A percentile compares a stretch with the other conserved stretches of the same genome.
These are phyloP conservation scores for Pestalotiopsis sp. DNA, from an alignment of 2,329 filamentous ascomycete species.

Conservation along the genomic window DNA sequence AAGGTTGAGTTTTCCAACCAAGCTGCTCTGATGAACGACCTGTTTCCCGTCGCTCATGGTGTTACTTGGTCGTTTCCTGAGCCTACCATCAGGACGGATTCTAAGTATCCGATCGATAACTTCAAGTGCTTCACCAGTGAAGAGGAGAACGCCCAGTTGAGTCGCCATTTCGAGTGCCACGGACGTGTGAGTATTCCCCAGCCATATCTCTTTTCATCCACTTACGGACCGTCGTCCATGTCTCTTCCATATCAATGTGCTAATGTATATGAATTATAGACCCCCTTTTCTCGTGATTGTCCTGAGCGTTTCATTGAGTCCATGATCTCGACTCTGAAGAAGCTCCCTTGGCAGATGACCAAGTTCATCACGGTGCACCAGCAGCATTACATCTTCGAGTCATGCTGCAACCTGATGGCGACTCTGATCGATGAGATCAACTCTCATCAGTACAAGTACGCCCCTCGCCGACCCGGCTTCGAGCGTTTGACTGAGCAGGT, in stretches of 20 bases:
- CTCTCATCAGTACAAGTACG: background rate
- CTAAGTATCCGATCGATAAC: slow-evolving; percentile 47
- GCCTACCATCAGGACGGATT: slow-evolving; percentile 40
- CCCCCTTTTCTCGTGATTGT: slow-evolving; percentile 60
- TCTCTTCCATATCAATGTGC: background rate
- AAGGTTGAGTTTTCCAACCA: slow-evolving; percentile 60
- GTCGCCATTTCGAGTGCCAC: slow-evolving; percentile 64
- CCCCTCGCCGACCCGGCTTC: slow-evolving; percentile 35
- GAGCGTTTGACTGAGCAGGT: slow-evolving; percentile 54
- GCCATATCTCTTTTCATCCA: background rate
- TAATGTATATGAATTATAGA: slow-evolving; percentile 37
- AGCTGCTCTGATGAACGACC: slow-evolving; percentile 57
- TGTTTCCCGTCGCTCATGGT: slow-evolving; percentile 61
- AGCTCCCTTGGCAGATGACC: slow-evolving; percentile 65
- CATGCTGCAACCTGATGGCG: slow-evolving; percentile 50
- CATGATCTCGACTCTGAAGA: slow-evolving; percentile 63
- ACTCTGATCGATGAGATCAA: slow-evolving; percentile 34
- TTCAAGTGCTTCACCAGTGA: slow-evolving; percentile 63
- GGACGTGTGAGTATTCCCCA: slow-evolving; percentile 54
- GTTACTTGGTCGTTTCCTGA: slow-evolving; percentile 53
- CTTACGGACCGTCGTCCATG: background rate
- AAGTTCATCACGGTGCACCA: slow-evolving; percentile 59
- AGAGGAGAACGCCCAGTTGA: slow-evolving; percentile 65
- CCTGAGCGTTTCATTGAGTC: slow-evolving; percentile 68
- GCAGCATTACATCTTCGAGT: slow-evolving; percentile 53